Base-by-base conservation (phyloP, 148 eudicot species). In the Vaccinium vitisidaea region DNA sequence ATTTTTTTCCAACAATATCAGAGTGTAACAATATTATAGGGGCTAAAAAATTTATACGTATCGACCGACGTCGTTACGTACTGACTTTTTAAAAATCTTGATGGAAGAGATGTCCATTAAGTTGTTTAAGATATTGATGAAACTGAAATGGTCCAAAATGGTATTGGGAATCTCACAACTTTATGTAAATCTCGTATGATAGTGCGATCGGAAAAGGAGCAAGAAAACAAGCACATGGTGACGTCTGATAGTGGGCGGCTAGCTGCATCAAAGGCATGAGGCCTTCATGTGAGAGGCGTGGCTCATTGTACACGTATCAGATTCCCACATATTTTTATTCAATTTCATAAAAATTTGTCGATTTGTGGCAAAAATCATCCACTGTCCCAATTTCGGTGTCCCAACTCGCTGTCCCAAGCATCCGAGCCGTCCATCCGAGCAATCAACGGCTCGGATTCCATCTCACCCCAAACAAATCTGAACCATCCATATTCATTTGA, bases 251-350 rank as follows among this genome's bases (percentile, higher is more conserved):
- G n/a, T 55, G 69, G 79, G n/a, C 55, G 59, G 79, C 43, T 30
- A 58, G 52, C 52, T 19, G n/a, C 12, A 21, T 61, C 11, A 23
- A 69, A 79, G 32, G 75, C 80, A 83, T 83, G 83, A 83, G 88
- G 86, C 55, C 81, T 79, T 83, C 58, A 49, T 75, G 78, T 75
- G 78, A 2, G 50, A 18, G 52, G 82, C 67, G 80, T 85, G 90
- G 86, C 73, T 43, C 23, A 6, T 69, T 53, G 71, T 23, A 81
- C 87, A 89, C 86, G 91, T 87, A 70, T 67, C 48, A 65, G 75
- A 77, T 80, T 43, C 53, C 43, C 49, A 27, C 46, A 43, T 4
- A 43, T 1, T 43, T 39, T 75, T 75, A 75, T 46, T 43, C 54
- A 46, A 75, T 6, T 11, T 27, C 6, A 43, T 43, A 30, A 30